Conservation (phyloP, 176 grass and related monocot species). For the Zea mays region Zm-B73-REFERENCE-NAM-5.0 NC_050098.1:7012001-7012500, state of each 20-base stretch:
- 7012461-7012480: background rate
- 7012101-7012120: constrained; percentile 78
- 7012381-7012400: constrained; percentile 1
- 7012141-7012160: background rate
- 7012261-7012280: constrained; percentile 65
- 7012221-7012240: constrained; percentile 90
- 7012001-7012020: background rate
- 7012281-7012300: constrained; percentile 93
- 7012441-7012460: background rate
- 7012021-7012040: background rate
- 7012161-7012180: background rate
- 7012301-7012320: constrained; percentile 92
- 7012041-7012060: constrained; percentile 49
- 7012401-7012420: constrained; percentile 25
- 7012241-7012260: constrained; percentile 76
- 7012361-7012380: constrained; percentile 76
- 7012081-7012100: constrained; percentile 66
- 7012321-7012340: constrained; percentile 61
- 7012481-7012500: constrained; percentile 53
- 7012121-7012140: constrained; percentile 74
- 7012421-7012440: background rate
- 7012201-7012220: constrained; percentile 45
- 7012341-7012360: constrained; percentile 73
- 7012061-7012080: constrained; percentile 74
- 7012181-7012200: background rate